Evolutionary conservation across 2,329 filamentous ascomycete species (phyloP), one percentile per base, ranked within the genome.

Genomic region (Periglandula ipomoeae): DNA sequence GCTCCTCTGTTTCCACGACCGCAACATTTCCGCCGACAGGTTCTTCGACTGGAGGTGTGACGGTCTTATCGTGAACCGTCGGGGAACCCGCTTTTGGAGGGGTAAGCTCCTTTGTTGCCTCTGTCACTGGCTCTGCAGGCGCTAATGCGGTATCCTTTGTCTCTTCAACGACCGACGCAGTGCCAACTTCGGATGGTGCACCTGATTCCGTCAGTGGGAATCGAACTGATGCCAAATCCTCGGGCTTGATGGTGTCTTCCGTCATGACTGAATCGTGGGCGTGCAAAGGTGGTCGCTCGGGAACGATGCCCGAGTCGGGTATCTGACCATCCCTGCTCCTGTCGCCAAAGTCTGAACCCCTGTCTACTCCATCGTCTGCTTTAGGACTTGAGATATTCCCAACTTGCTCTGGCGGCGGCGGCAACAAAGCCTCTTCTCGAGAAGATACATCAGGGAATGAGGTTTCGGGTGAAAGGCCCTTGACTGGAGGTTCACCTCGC

Each of bases 381-480:
- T 58, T 62, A 4, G 67, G 65, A 5, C 63, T 63, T 10, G 61
- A 56, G 47, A 70, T 69, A 15, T 70, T 70, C 24, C 67, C 67
- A 9, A 70, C 67, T 51, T 70, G 64, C 22, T 69, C 67, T 0
- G 61, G 65, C 1, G 67, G 67, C 7, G 66, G 66, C 9, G 65
- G 67, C 1, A 68, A 51, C 13, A 68, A 47, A 5, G 62, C 47
- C 1, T 59, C 59, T 8, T 50, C 27, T 47, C 32, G n/a, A 10
- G 19, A 19, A 26, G 26, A n/a, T 4, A 41, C 26, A 23, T 48
- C 48, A 2, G 26, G 23, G n/a, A n/a, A 34, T 17, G 27, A 3
- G 7, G 27, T 19, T 24, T 48, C 45, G 19, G 44, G 13, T 7
- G 20, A 15, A 26, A 27, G 15, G 2, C 9, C 27, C 6, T 30